A percentile compares a stretch with the other conserved stretches of the same genome.
These are phyloP conservation scores for Populus nigra DNA, from an alignment of 345 rosid genomes.

Conservation along the genomic window DNA sequence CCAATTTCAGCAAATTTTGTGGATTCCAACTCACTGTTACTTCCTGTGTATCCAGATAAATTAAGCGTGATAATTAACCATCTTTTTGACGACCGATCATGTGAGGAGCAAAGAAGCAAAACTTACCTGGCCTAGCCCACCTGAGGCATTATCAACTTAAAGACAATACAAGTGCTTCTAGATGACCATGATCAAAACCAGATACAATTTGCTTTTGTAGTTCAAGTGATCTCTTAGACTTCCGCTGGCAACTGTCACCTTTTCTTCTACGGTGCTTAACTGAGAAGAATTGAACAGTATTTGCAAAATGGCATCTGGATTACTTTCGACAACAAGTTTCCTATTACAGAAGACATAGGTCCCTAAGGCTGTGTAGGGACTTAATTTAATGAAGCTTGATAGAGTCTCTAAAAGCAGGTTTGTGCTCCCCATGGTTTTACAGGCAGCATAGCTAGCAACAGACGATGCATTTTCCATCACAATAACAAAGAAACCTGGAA, in stretches of 20 bases:
- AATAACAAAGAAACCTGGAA: conserved; percentile 25
- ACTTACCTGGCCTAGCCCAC: conserved; percentile 67
- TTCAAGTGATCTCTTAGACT: conserved; percentile 45
- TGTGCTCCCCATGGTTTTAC: conserved; percentile 60
- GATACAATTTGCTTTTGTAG: conserved; percentile 33
- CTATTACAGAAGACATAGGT: conserved; percentile 53
- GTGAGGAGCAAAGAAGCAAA: background rate
- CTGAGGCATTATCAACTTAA: conserved; percentile 25
- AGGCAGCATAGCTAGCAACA: conserved; percentile 56
- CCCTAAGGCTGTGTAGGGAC: conserved; percentile 80
- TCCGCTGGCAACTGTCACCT: conserved; percentile 20
- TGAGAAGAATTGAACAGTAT: conserved; percentile 61
- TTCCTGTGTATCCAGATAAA: background rate
- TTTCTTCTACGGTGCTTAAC: conserved; percentile 36
- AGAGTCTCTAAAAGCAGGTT: conserved; percentile 55
- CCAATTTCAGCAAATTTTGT: background rate
- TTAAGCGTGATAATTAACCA: background rate
- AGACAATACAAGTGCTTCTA: conserved; percentile 38
- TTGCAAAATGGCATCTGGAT: conserved; percentile 74
- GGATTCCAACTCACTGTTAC: background rate
- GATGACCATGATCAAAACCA: conserved; percentile 26
- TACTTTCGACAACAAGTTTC: conserved; percentile 47
- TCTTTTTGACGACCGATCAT: background rate
- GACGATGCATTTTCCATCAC: conserved; percentile 60
- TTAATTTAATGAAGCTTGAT: conserved; percentile 51